Evolutionary conservation across 257 asterid genomes (phyloP), one percentile per base, ranked within the genome.

Genomic region (Thymus quinquecostatus): DNA sequence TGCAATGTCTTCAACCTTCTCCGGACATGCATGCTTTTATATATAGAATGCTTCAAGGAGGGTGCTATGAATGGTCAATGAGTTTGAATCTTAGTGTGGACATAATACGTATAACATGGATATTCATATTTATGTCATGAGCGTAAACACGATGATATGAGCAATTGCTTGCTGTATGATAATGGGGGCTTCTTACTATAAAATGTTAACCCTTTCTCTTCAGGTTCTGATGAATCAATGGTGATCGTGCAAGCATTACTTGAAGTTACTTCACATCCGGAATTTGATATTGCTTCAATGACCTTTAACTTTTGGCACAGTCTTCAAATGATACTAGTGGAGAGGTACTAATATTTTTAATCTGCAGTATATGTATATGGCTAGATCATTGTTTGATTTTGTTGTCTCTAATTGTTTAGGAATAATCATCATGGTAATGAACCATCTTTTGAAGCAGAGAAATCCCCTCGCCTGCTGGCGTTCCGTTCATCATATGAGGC

Each of bases 161-260:
- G 63, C 30, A 60, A 55, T 49, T 54, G 45, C 64, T 69, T 73
- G 50, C 56, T 54, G 47, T 66, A 53, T 70, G 66, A 41, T 65
- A 1, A n/a, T 40, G 66, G 50, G 64, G 48, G 28, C 34, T 5
- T 63, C 79, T 53, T 72, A 77, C 40, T 33, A 64, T 75, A 60
- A 69, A 69, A 58, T 8, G 2, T 0, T 76, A 77, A 29, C 69
- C 69, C 49, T 61, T 64, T 65, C 8, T 78, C 72, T 84, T 81
- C 92, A 95, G 99, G 98, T 84, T 89, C 99, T 78, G 97, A 92
- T 70, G 99, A 95, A 77, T 89, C 99, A 49, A 87, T 95, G 96
- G 36, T 88, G 90, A 92, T 95, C 30, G 96, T 89, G 72, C 98
- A 87, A 78, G 95, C 99, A 49, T 80, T 95, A 74, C 89, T 95